Base-by-base conservation (phyloP, 768 basidiomycete species). In the Trametes maxima region DNA sequence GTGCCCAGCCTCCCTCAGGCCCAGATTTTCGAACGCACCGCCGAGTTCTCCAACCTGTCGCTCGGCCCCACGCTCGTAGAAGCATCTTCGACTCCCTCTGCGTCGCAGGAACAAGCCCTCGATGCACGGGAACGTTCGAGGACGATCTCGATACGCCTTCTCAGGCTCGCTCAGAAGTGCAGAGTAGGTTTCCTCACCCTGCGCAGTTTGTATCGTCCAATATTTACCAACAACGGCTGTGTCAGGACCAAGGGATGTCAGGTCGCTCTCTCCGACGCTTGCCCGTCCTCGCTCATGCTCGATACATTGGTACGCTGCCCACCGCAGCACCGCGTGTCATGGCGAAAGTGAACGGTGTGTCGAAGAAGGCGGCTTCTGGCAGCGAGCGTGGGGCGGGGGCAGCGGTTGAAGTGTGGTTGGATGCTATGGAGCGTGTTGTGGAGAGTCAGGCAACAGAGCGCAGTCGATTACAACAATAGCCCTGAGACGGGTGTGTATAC, bases 201-300 rank as follows among this genome's bases (percentile, higher is more conserved):
- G 4, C n/a, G n/a, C 5, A 10, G n/a, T n/a, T 44, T 22, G 21
- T 7, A 33, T 6, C 21, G 33, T 54, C 12, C 17, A 21, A 46
- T 54, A 6, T 24, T 24, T 51, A 12, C 28, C 28, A 37, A 22
- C 28, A 4, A 24, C 48, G 25, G 33, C 35, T 24, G n/a, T 25
- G 12, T 43, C 56, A 91, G 89, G 72, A 73, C 17, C 87, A 94
- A 71, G 83, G 83, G n/a, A 86, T 98, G 81, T 97, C 95, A 16
- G 97, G 97, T 14, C 88, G 97, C 37, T 88, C 92, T 1, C 81
- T 99, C 13, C 86, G 97, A 13, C 86, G 95, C 7, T 80, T 99
- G n/a, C 97, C 97, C 3, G 94, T 98, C 47, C 84, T 98, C 19
- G 93, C 95, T 1, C 85, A 97, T 47, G 93, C 96, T 4, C 82